Conservation (phyloP, 768 basidiomycete genomes). For the Suillus americanus region DNA sequence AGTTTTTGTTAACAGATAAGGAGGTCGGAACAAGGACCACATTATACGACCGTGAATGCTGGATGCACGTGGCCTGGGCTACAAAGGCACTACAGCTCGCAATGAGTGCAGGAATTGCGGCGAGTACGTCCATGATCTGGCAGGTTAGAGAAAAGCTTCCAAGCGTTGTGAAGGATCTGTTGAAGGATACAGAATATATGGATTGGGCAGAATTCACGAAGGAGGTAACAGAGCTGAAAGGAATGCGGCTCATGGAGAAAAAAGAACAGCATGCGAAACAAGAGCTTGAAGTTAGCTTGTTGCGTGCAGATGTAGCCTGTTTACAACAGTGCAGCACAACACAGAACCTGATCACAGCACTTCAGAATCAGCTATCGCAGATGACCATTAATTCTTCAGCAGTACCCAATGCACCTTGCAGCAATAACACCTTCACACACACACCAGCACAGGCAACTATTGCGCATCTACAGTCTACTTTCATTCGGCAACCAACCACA, state of each 20-base stretch:
- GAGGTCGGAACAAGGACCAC: background rate
- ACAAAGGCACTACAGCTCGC: conserved; percentile 8
- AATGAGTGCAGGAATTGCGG: conserved; percentile 17
- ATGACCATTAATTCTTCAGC: too few relatives aligned
- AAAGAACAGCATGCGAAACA: too few relatives aligned
- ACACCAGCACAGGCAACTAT: too few relatives aligned
- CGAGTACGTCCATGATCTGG: background rate
- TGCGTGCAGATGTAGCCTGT: too few relatives aligned
- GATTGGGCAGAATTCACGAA: background rate
- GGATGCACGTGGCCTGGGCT: background rate
- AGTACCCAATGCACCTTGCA: rapidly evolving
- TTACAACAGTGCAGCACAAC: too few relatives aligned
- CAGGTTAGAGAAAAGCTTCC: background rate
- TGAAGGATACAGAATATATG: background rate
- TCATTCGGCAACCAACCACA: too few relatives aligned
- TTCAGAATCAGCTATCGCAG: too few relatives aligned
- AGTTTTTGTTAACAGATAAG: too few relatives aligned
- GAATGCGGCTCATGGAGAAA: background rate
- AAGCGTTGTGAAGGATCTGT: background rate
- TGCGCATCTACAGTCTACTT: too few relatives aligned
- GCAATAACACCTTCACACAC: too few relatives aligned
- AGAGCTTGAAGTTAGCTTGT: too few relatives aligned
- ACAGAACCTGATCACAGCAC: too few relatives aligned
- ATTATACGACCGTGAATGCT: background rate
- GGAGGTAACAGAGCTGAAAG: background rate